These are phyloP conservation scores for Pythium phragmitis DNA, from an alignment of 352 stramenopile genomes.

Conservation along the genomic window DNA sequence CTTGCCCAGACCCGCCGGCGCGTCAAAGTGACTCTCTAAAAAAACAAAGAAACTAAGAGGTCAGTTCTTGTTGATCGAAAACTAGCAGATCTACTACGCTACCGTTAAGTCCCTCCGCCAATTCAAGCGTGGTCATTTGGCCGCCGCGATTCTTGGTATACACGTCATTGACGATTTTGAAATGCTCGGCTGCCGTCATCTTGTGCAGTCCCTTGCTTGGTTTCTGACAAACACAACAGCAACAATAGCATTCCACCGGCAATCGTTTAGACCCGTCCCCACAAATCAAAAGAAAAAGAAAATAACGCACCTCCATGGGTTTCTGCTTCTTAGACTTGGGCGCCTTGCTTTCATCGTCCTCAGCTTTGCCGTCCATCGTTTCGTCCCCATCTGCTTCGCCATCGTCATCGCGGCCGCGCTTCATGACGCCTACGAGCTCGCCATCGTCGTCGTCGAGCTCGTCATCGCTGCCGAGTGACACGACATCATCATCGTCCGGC, in stretches of 20 bases:
- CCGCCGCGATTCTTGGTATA: slow-evolving; percentile 76
- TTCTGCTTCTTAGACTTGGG: slow-evolving; percentile 59
- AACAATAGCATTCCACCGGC: neutral
- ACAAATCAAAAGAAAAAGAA: neutral
- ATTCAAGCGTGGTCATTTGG: slow-evolving; percentile 80
- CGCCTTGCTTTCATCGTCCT: slow-evolving; percentile 11
- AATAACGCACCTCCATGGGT: slow-evolving; percentile 2
- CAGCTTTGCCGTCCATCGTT: slow-evolving; percentile 9
- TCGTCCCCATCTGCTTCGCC: slow-evolving; percentile 22
- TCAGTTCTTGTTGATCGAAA: neutral
- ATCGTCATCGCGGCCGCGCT: slow-evolving; percentile 32
- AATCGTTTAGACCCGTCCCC: neutral
- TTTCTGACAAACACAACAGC: slow-evolving; percentile 15
- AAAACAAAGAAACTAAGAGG: neutral
- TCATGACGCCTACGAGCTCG: slow-evolving; percentile 44
- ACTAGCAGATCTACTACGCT: neutral
- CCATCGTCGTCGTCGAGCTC: slow-evolving; percentile 77
- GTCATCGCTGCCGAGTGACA: slow-evolving; percentile 77
- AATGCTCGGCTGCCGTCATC: slow-evolving; percentile 74
- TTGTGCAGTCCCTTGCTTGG: slow-evolving; percentile 75
- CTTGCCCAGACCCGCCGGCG: slow-evolving; percentile 65
- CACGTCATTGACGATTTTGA: slow-evolving; percentile 79
- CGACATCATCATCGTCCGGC: slow-evolving; percentile 34
- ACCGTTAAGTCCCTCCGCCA: slow-evolving; percentile 80
- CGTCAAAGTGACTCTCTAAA: slow-evolving; percentile 68